Conservation (phyloP, 331 rosid genomes). For the Quercus lobata region DNA sequence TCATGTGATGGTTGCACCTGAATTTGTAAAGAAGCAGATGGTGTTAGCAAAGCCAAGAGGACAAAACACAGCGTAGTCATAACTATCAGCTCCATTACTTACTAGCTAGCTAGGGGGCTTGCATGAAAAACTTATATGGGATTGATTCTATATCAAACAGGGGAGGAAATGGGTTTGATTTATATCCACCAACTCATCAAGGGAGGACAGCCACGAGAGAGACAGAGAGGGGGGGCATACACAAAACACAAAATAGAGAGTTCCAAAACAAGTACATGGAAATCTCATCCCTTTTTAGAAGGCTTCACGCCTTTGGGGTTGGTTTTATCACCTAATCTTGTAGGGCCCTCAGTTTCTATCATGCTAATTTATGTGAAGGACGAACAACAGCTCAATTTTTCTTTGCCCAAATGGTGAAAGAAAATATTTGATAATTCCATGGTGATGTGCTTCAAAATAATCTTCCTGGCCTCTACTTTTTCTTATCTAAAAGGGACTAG, state of each 20-base stretch:
- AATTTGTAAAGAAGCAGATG: constrained; percentile 37
- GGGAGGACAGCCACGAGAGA: background rate
- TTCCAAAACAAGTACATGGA: constrained; percentile 37
- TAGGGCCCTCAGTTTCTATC: constrained; percentile 23
- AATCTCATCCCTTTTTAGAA: constrained; percentile 21
- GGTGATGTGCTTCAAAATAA: background rate
- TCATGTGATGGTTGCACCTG: constrained; percentile 18
- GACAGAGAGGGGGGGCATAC: constrained; percentile 29
- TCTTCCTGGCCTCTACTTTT: background rate
- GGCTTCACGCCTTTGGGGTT: constrained; percentile 40
- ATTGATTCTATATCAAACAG: constrained; percentile 26
- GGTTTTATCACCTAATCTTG: constrained; percentile 33
- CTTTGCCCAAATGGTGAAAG: background rate
- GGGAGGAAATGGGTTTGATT: constrained; percentile 11
- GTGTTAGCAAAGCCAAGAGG: constrained; percentile 29
- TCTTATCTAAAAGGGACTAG: background rate
- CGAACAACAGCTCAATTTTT: background rate
- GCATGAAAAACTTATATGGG: constrained; percentile 1
- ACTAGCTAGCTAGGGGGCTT: background rate
- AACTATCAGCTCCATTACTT: constrained; percentile 33
- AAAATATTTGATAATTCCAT: background rate
- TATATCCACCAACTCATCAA: background rate
- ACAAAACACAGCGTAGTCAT: constrained; percentile 25
- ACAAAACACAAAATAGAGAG: constrained; percentile 51
- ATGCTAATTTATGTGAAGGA: background rate